phyloP scores from a whole-genome alignment of 129 eudicot genomes.

The Erigeron canadensis region DNA sequence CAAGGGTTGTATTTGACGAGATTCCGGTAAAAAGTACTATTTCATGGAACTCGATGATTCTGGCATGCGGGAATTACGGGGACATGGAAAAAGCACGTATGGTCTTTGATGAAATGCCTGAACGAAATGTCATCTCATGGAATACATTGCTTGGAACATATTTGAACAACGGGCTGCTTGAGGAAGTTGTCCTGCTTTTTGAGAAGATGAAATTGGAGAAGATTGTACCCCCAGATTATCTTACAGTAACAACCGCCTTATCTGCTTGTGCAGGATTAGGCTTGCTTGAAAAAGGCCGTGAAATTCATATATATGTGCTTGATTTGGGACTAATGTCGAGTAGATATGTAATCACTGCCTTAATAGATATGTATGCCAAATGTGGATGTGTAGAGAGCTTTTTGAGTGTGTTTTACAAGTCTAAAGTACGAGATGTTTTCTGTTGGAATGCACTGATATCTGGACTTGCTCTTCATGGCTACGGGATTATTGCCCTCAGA shows the following conservation, averaged over 20 bases:
- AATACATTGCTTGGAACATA: constrained; percentile 46
- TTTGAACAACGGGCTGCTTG: constrained; percentile 25
- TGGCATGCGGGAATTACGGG: constrained; percentile 42
- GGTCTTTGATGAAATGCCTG: constrained; percentile 49
- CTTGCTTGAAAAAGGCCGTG: constrained; percentile 34
- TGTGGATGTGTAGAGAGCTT: constrained; percentile 47
- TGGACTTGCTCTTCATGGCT: constrained; percentile 53
- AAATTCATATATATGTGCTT: constrained; percentile 35
- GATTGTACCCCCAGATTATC: constrained; percentile 26
- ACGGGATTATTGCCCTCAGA: constrained; percentile 38
- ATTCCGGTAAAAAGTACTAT: constrained; percentile 28
- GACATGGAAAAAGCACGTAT: constrained; percentile 38
- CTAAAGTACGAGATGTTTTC: constrained; percentile 33
- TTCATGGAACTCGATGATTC: constrained; percentile 47
- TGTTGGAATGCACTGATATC: constrained; percentile 52
- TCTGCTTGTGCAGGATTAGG: constrained; percentile 50
- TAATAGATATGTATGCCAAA: constrained; percentile 56
- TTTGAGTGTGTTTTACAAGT: constrained; percentile 47
- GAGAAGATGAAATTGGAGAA: constrained; percentile 39
- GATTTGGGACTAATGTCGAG: constrained; percentile 25
- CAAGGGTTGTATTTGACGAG: constrained; percentile 34
- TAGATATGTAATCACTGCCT: constrained; percentile 34
- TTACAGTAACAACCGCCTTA: constrained; percentile 32
- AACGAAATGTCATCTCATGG: constrained; percentile 42
- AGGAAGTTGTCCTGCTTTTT: constrained; percentile 34